Evolutionary conservation across 1,284 basidiomycete genomes (phyloP), one percentile per base, ranked within the genome.

Genomic region (Fomitopsis schrenkii): DNA sequence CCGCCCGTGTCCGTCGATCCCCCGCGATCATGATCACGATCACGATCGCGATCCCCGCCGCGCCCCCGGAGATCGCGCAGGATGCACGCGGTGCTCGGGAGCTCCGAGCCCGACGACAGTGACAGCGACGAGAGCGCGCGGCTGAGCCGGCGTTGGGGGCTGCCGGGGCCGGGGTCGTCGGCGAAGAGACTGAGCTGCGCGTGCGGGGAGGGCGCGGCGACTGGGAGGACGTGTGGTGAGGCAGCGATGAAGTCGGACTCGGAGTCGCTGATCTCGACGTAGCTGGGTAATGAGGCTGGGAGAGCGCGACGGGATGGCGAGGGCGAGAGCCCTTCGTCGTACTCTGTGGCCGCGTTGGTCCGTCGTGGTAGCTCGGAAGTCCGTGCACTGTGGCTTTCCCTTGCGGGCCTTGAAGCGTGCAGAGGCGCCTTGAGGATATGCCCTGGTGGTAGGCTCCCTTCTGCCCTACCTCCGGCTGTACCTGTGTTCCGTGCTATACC

Each of bases 81-180:
- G 19, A 57, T 44, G 33, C 33, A 12, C 40, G n/a, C 22, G 28
- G 35, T 57, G 15, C 14, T 33, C 15, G 50, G 46, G 26, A 59
- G 48, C 14, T 40, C 50, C 56, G 36, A 36, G 19, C 55, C 62
- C 17, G 62, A 65, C 7, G 63, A 63, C 1, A 66, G 50, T 1
- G 64, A 66, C 41, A 66, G 55, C 5, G 42, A 53, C 45, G 64
- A 66, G 30, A 66, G 35, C 7, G 58, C 58, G 15, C 60, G 35
- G 38, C 44, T 57, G 30, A 65, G 60, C 28, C 50, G 55, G 50
- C 35, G 22, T 53, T 22, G 52, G n/a, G 44, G 44, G 44, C 44
- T 46, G 28, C 14, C 45, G 26, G 10, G 26, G 12, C 22, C 26
- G 45, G 38, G 38, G 38, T 28, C 45, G 4, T 14, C 22, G 2